Conservation (phyloP, 495 filamentous ascomycete genomes). For the Aspergillus biplanus region DNA sequence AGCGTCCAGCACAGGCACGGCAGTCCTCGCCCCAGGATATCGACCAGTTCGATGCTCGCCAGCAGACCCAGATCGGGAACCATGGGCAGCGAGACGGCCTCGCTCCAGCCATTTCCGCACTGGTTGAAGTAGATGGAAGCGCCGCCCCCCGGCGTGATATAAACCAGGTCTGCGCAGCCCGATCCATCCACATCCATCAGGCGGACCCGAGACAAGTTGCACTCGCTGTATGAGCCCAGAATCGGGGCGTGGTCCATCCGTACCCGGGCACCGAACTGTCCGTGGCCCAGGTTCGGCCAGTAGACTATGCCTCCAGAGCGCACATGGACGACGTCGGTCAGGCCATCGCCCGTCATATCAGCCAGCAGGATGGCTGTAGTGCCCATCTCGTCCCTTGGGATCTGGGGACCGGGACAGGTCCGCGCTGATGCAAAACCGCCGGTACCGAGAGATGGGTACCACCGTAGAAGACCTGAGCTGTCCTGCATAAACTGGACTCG, state of each 20-base stretch:
- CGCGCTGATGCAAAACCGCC: background rate
- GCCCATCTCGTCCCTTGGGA: background rate
- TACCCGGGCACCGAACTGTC: background rate
- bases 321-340: background rate
- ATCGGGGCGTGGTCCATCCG: background rate
- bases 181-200: background rate
- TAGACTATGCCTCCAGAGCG: background rate
- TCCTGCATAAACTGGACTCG: background rate
- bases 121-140: background rate
- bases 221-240: background rate
- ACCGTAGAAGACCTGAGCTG: background rate
- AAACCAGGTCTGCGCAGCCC: background rate
- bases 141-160: background rate
- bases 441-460: background rate
- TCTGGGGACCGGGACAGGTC: background rate
- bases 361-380: background rate
- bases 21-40: background rate
- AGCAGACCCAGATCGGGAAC: background rate
- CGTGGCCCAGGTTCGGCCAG: slow-evolving; percentile 9
- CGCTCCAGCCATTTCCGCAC: background rate
- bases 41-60: background rate
- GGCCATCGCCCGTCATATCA: slow-evolving; percentile 13
- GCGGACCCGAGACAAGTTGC: background rate
- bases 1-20: background rate
- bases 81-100: background rate